Evolutionary conservation across 352 stramenopile species (phyloP).

Genomic region (Phytophthora colocasiae): DNA sequence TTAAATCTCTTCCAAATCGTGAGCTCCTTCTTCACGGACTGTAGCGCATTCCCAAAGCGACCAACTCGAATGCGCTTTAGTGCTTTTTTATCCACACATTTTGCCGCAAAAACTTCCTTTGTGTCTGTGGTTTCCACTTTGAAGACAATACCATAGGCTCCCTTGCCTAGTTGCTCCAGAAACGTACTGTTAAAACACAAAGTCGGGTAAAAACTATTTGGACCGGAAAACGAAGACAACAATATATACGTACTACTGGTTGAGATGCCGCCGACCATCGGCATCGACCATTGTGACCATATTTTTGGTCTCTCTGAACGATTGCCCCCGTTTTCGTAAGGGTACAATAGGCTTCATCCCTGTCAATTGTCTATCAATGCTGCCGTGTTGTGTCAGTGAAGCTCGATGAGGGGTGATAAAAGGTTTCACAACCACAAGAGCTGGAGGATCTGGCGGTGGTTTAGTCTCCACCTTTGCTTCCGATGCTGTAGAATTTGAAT

Average conservation of each 20-base stretch:
- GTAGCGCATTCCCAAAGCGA: slow-evolving; percentile 76
- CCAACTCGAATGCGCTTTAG: slow-evolving; percentile 74
- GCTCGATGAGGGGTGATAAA: slow-evolving; percentile 16
- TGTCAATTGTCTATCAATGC: slow-evolving; percentile 47
- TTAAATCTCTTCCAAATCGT: slow-evolving; percentile 97
- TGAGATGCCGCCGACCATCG: slow-evolving; percentile 64
- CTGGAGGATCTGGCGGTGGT: slow-evolving; percentile 10
- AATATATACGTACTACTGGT: slow-evolving; percentile 70
- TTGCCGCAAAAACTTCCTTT: slow-evolving; percentile 75
- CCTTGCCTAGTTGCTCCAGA: slow-evolving; percentile 71
- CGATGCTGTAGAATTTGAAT: background rate
- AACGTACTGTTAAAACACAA: slow-evolving; percentile 54
- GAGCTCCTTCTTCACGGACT: slow-evolving; percentile 93
- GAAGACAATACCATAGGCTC: slow-evolving; percentile 76
- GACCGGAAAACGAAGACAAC: background rate
- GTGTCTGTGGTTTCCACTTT: slow-evolving; percentile 76
- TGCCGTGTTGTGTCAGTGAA: slow-evolving; percentile 16
- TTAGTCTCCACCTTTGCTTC: background rate
- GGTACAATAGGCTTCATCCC: slow-evolving; percentile 67
- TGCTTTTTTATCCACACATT: slow-evolving; percentile 83
- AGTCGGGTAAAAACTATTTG: background rate
- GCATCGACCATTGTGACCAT: slow-evolving; percentile 60
- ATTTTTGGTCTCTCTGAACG: slow-evolving; percentile 70
- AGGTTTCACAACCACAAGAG: slow-evolving; percentile 28
- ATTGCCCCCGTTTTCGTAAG: slow-evolving; percentile 67